Evolutionary conservation across 2,329 filamentous ascomycete genomes (phyloP).

Genomic region (Penicillium crustosum): DNA sequence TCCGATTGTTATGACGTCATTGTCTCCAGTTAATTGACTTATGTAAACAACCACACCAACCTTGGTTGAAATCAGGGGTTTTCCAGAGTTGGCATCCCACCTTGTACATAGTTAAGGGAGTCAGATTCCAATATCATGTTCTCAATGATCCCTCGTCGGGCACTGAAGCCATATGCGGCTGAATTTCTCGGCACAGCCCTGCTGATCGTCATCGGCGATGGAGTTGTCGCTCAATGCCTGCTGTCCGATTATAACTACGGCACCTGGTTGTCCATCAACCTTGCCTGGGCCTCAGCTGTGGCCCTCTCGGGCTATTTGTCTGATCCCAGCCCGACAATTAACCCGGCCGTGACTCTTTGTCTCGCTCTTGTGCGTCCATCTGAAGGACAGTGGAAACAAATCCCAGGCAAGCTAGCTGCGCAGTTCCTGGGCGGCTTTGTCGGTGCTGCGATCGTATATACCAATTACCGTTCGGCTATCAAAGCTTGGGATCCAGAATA

Average conservation of each 20-base stretch:
- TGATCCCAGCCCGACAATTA: constrained; percentile 31
- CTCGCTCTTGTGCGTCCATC: constrained; percentile 31
- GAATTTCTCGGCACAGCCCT: constrained; percentile 36
- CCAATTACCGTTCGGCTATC: constrained; percentile 34
- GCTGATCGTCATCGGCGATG: constrained; percentile 35
- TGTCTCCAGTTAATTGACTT: background rate
- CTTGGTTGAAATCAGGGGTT: background rate
- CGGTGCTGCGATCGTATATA: constrained; percentile 32
- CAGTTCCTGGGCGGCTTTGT: constrained; percentile 35
- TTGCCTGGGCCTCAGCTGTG: constrained; percentile 34
- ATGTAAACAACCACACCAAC: background rate
- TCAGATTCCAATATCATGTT: background rate
- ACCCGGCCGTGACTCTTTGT: constrained; percentile 30
- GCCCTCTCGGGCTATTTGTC: constrained; percentile 29
- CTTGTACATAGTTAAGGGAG: background rate
- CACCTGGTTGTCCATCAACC: constrained; percentile 37
- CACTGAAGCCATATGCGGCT: constrained; percentile 28
- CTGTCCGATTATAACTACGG: constrained; percentile 36
- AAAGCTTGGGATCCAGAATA: constrained; percentile 34
- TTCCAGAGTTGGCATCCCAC: background rate
- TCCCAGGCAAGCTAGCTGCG: constrained; percentile 30
- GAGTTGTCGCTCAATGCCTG: constrained; percentile 34
- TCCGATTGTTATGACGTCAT: background rate
- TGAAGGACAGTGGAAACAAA: constrained; percentile 28
- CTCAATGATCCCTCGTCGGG: constrained; percentile 19